Conservation (phyloP, 345 rosid species). For the Pseudoturritis turrita region DNA sequence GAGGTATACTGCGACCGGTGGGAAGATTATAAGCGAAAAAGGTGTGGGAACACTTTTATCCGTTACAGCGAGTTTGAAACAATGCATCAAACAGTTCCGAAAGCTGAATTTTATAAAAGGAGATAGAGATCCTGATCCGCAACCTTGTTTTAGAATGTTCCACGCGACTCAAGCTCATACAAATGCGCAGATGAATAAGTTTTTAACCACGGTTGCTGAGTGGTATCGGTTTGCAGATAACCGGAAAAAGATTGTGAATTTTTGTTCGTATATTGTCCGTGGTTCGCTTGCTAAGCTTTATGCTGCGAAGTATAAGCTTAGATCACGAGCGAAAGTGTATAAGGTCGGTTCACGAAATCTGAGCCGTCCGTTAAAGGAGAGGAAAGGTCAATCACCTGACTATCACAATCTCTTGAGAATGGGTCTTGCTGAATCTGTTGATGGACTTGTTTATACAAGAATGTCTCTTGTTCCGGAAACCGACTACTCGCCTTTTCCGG, state of each 20-base stretch:
- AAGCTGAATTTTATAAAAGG: slow-evolving; percentile 82
- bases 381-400: slow-evolving; percentile 86
- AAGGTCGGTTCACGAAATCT: slow-evolving; percentile 62
- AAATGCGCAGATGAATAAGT: slow-evolving; percentile 92
- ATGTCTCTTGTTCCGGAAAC: slow-evolving; percentile 95
- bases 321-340: slow-evolving; percentile 92
- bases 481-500: slow-evolving; percentile 82
- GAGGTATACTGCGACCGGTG: slow-evolving; percentile 91
- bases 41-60: slow-evolving; percentile 98
- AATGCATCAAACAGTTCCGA: slow-evolving; percentile 89
- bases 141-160: slow-evolving; percentile 96
- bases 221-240: slow-evolving; percentile 94
- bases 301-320: slow-evolving; percentile 91
- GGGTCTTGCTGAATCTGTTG: slow-evolving; percentile 90
- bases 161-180: slow-evolving; percentile 97
- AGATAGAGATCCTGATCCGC: slow-evolving; percentile 94
- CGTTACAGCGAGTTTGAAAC: slow-evolving; percentile 89
- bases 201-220: slow-evolving; percentile 78
- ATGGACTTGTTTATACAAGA: slow-evolving; percentile 88
- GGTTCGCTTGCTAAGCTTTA: slow-evolving; percentile 95
- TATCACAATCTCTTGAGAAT: slow-evolving; percentile 79
- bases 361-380: slow-evolving; percentile 82
- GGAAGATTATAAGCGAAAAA: slow-evolving; percentile 95
- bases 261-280: slow-evolving; percentile 81
- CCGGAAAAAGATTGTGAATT: slow-evolving; percentile 81